A percentile compares a stretch with the other conserved stretches of the same genome.
Evolutionary conservation across 257 asterid species (phyloP).

Genomic region (Ehretia macrophylla): DNA sequence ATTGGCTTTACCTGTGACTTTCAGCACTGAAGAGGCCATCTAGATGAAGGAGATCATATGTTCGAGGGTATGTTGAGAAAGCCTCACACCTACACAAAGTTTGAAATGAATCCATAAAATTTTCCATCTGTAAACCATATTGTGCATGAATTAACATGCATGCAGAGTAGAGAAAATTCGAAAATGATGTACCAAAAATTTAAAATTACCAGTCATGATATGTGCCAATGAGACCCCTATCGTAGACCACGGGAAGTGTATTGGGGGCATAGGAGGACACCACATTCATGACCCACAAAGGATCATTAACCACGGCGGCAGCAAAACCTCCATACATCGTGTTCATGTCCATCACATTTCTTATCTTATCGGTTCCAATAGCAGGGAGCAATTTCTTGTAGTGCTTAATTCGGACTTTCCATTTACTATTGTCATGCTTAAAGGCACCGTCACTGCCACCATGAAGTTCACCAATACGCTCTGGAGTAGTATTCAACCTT

Average conservation of each 20-base stretch:
- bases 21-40: slow-evolving; percentile 90
- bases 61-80: slow-evolving; percentile 95
- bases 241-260: slow-evolving; percentile 86
- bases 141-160: background rate
- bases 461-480: slow-evolving; percentile 67
- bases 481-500: slow-evolving; percentile 64
- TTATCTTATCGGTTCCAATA: slow-evolving; percentile 69
- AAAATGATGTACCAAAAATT: background rate
- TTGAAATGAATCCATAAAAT: background rate
- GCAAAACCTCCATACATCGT: slow-evolving; percentile 92
- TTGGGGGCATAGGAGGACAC: slow-evolving; percentile 75
- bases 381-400: slow-evolving; percentile 87
- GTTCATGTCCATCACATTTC: slow-evolving; percentile 98
- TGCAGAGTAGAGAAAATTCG: background rate
- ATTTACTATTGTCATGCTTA: slow-evolving; percentile 76
- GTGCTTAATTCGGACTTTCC: slow-evolving; percentile 76
- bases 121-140: background rate
- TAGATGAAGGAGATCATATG: slow-evolving; percentile 84
- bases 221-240: slow-evolving; percentile 91
- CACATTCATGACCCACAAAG: slow-evolving; percentile 94
- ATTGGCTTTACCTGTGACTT: slow-evolving; percentile 61
- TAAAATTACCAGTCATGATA: slow-evolving; percentile 82
- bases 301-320: slow-evolving; percentile 65
- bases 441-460: slow-evolving; percentile 86
- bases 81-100: slow-evolving; percentile 77